Percentiles rank a stretch among this genome's conserved stretches.
phyloP scores from a whole-genome alignment of 345 rosid genomes.

The Trapa incisa region DNA sequence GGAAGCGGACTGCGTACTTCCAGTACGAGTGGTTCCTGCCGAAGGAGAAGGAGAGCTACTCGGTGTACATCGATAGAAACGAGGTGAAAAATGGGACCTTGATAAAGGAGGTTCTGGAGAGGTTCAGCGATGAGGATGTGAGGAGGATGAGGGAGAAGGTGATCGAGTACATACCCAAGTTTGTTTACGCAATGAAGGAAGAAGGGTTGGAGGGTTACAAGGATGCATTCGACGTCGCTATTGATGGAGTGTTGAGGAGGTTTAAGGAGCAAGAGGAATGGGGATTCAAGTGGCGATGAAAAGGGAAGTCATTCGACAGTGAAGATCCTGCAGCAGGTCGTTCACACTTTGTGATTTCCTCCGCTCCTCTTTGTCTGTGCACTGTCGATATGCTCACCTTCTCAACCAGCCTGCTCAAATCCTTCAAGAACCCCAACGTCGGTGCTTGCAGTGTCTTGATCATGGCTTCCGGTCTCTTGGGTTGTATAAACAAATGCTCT shows the following conservation, averaged over 20 bases:
- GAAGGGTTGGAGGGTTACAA: slow-evolving; percentile 52
- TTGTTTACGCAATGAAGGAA: slow-evolving; percentile 50
- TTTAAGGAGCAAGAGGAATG: slow-evolving; percentile 56
- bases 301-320: too few species aligned
- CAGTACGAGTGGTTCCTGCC: slow-evolving; percentile 95
- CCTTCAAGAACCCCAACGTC: slow-evolving; percentile 21
- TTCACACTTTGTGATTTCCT: slow-evolving; percentile 7
- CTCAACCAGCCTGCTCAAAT: slow-evolving; percentile 23
- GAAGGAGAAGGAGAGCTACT: slow-evolving; percentile 45
- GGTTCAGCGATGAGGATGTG: slow-evolving; percentile 49
- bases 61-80: slow-evolving; percentile 70
- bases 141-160: slow-evolving; percentile 67
- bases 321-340: too few species aligned
- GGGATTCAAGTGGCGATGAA: slow-evolving; percentile 55
- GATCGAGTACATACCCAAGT: slow-evolving; percentile 54
- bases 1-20: slow-evolving; percentile 74
- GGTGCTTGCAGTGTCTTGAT: slow-evolving; percentile 37
- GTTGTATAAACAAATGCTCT: slow-evolving; percentile 35
- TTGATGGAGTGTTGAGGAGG: slow-evolving; percentile 77
- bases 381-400: slow-evolving; percentile 22
- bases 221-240: slow-evolving; percentile 87
- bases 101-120: slow-evolving; percentile 45
- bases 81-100: slow-evolving; percentile 63
- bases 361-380: slow-evolving; percentile 44
- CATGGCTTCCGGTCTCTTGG: slow-evolving; percentile 11